Base-by-base conservation (phyloP, 768 basidiomycete genomes). In the Scleroderma citrinum region DNA sequence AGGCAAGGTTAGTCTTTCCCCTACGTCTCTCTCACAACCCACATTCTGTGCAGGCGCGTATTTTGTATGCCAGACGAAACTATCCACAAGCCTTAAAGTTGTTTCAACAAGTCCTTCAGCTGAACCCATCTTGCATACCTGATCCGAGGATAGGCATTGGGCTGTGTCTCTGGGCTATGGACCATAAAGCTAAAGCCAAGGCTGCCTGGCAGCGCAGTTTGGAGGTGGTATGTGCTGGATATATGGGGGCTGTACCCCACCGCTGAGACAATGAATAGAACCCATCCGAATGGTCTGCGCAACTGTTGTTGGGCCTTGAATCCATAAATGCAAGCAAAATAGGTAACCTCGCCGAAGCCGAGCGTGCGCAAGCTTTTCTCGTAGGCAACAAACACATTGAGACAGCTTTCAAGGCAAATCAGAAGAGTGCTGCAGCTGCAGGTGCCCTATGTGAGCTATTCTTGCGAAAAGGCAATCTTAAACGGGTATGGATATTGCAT, bases 121-220 rank as follows among this genome's bases (percentile, higher is more conserved):
- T 87, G 36, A 83, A 81, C 48, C 93, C 95, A 0, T 69, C 76
- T 16, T 92, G 89, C 67, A 70, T 76, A 21, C 96, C 95, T 0
- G 95, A 99, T 65, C 95, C 96, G 30, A 81, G 96, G 7, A 87
- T 98, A 49, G 96, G 96, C 16, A 91, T 98, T 35, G 96, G 96
- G 8, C 70, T 99, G 5, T 97, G 95, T 66, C 72, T 92, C 19
- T 98, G 91, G 92, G 81, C 87, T 4, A 72, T 96, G 70, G 87
- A 87, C 50, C 81, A 95, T 56, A 85, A 84, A 52, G 74, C 76
- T 2, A 85, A 84, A 56, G 96, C 95, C 0, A 84, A 82, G 55
- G 78, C 78, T 20, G 95, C 95, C 0, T 99, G 96, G 95, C 78
- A 92, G 59, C 76, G 94, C 30, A 89, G 89, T 56, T 62, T 91